Conservation (phyloP, 306 rosid species). For the Quercus ilex region DNA sequence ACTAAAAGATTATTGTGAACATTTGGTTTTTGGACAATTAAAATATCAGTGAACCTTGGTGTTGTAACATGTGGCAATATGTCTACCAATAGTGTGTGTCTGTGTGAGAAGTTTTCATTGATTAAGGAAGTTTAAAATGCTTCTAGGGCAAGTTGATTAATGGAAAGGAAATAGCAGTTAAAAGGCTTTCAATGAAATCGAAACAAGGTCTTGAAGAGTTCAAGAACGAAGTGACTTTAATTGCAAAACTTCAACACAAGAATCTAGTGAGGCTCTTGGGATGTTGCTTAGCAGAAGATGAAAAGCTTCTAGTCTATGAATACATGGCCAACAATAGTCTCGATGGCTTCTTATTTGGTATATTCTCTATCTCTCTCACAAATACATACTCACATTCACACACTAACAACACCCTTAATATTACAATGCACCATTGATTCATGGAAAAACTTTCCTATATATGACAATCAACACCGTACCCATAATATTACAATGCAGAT, state of each 20-base stretch:
- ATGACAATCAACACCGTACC: neutral
- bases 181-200: slow-evolving; percentile 24
- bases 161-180: slow-evolving; percentile 30
- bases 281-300: slow-evolving; percentile 29
- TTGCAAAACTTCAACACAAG: slow-evolving; percentile 30
- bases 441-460: neutral
- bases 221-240: slow-evolving; percentile 15
- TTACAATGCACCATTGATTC: too few species aligned
- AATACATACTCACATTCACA: too few species aligned
- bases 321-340: slow-evolving; percentile 30
- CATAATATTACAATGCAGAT: neutral
- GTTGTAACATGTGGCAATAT: too few species aligned
- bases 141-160: slow-evolving; percentile 15
- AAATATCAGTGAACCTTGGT: too few species aligned
- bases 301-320: slow-evolving; percentile 39
- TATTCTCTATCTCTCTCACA: neutral
- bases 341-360: slow-evolving; percentile 27
- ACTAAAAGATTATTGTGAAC: too few species aligned
- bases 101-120: neutral
- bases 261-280: slow-evolving; percentile 39
- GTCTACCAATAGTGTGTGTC: too few species aligned
- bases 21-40: too few species aligned
- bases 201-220: slow-evolving; percentile 19
- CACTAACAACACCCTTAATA: too few species aligned
- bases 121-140: neutral